Evolutionary conservation across 352 stramenopile genomes (phyloP), one percentile per base, ranked within the genome.

Genomic region (Halophytophthora batemanensis): DNA sequence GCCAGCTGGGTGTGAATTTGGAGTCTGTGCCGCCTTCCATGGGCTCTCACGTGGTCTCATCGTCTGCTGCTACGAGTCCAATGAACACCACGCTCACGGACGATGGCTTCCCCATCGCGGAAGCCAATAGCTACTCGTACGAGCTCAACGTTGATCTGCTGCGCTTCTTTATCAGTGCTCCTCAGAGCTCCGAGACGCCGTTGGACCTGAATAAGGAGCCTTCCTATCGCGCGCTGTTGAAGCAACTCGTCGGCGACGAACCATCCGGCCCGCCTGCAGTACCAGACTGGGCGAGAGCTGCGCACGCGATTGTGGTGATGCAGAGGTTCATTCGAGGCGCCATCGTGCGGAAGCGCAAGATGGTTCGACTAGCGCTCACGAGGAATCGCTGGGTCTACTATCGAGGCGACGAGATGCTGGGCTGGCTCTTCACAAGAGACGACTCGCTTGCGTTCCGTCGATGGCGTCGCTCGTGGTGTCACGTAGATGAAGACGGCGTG

Each of bases 391-490:
- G 69, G 69, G 54, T 75, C 50, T 74, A 78, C 28, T 82, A 77
- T 45, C 52, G 79, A 71, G 66, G 69, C 2, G 74, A 73, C 22
- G 77, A 87, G 31, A 71, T 76, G 44, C 88, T 90, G 72, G 82
- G 86, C 2, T 95, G 86, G 86, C 53, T 95, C 25, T 95, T 86
- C 54, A 86, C 71, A 6, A 53, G 83, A 58, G 86, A 94, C 37
- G 82, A 93, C 35, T 87, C 78, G 13, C 71, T 95, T 10, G 80
- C 86, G 19, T 95, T 95, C 54, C 77, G 76, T 51, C 70, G 86
- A 21, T 95, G 86, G 86, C 75, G 80, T 45, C 76, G 85, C 14
- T 83, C 71, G 8, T 95, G 82, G 82, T 93, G 85, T 45, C 80
- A 89, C 40, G 46, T 94, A 1, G 77, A 91, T 36, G 65, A 86